Evolutionary conservation across 352 stramenopile genomes (phyloP).

Genomic region (Globisporangium irregulare): DNA sequence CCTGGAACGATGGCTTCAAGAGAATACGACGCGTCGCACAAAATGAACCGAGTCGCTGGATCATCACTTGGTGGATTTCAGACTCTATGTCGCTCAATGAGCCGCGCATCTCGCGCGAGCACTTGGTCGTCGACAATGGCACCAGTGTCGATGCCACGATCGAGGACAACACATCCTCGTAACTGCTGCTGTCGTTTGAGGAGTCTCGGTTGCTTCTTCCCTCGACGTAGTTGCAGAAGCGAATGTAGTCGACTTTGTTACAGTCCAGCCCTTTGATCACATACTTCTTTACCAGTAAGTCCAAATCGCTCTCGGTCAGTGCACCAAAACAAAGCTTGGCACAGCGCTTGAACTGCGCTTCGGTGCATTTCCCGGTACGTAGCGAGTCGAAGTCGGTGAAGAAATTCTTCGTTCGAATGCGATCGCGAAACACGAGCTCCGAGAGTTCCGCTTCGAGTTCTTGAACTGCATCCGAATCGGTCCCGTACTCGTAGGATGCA

Average conservation of each 20-base stretch:
- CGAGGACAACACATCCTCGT: constrained; percentile 46
- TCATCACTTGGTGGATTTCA: constrained; percentile 42
- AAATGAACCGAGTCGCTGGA: constrained; percentile 60
- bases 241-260: constrained; percentile 74
- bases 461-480: constrained; percentile 2
- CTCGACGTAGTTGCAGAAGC: constrained; percentile 67
- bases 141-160: constrained; percentile 29
- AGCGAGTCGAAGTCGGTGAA: constrained; percentile 83
- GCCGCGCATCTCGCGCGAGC: constrained; percentile 61
- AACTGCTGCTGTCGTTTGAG: constrained; percentile 38
- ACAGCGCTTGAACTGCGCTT: constrained; percentile 76
- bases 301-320: constrained; percentile 61
- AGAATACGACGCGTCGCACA: constrained; percentile 61
- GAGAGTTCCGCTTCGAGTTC: constrained; percentile 58
- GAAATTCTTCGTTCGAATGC: constrained; percentile 83
- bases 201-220: constrained; percentile 32
- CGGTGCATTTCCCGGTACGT: constrained; percentile 68
- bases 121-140: constrained; percentile 29
- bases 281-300: constrained; percentile 63
- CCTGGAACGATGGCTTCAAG: constrained; percentile 79
- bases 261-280: constrained; percentile 33
- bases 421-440: constrained; percentile 58
- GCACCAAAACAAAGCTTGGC: constrained; percentile 74
- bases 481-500: constrained; percentile 11
- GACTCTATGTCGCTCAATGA: constrained; percentile 46